Evolutionary conservation across 1,284 basidiomycete species (phyloP), one percentile per base, ranked within the genome.

Genomic region (Pulveroboletus ridleyi): DNA sequence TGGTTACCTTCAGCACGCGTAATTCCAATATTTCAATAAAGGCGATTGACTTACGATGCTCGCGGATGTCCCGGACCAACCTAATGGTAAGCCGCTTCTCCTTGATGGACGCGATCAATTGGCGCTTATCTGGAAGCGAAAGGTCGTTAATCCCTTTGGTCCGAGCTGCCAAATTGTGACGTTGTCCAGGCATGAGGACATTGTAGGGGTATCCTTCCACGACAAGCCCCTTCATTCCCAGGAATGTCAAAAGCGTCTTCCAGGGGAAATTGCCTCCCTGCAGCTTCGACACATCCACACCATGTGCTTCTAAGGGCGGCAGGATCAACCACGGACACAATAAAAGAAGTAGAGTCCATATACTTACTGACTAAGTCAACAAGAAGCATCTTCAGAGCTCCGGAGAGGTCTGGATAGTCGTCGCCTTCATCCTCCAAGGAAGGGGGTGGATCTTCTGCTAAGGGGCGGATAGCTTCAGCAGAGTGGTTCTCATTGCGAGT

Each of bases 121-220:
- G 49, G 23, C 23, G 49, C 23, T 50, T 50, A 25, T 50, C 15
- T 17, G 50, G 15, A 52, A 52, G 50, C 13, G 17, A 52, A 15
- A 52, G 17, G 9, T 53, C 15, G 10, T 53, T 53, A 9, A 53
- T 33, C 10, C 29, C 25, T 13, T 53, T 53, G 10, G 52, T 53
- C 8, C 25, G 11, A 53, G 52, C 29, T 4, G 52, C 17, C 18
- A 20, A 53, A 53, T 53, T 53, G 18, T 29, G 3, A 2, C 25
- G 5, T 33, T 53, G 25, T 53, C 52, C 17, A 6, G 52, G 52
- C 52, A 53, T 53, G 4, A 53, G 52, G 29, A 53, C 20, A 20
- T 53, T 53, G 18, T 53, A 42, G 23, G 41, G 56, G n/a, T 57
- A 57, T 3, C 56, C 23, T 25, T 57, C 56, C 23, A 57, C 44